Evolutionary conservation across 2,329 filamentous ascomycete species (phyloP).

Genomic region (Leptographium procerum): DNA sequence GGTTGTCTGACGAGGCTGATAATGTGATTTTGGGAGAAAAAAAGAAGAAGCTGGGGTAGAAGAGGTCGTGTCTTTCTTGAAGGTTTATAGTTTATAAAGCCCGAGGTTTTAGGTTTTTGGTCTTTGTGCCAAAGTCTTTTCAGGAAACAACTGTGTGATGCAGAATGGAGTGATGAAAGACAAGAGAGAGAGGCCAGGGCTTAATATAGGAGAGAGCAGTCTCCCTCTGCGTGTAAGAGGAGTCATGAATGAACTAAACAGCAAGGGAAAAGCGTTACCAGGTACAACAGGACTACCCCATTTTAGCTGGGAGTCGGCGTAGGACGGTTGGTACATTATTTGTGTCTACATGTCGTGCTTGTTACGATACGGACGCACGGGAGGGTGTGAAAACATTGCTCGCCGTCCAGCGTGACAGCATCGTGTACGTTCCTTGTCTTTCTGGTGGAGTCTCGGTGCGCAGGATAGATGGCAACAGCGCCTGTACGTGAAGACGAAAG

Average conservation of each 20-base stretch:
- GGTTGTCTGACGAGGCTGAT: neutral
- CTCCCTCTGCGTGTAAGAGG: neutral
- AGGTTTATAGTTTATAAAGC: too few species aligned
- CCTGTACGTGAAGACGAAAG: neutral
- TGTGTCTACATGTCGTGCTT: neutral
- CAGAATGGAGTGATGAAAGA: neutral
- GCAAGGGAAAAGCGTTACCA: neutral
- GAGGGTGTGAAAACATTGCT: conserved; percentile 3
- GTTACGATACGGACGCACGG: neutral
- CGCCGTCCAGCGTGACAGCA: neutral
- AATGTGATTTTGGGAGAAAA: neutral
- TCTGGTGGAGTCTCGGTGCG: neutral
- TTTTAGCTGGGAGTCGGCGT: conserved; percentile 4
- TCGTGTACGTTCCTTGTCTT: neutral
- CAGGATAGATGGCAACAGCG: neutral
- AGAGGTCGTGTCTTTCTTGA: neutral
- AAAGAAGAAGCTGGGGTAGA: neutral
- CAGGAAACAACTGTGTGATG: neutral
- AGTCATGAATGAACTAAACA: neutral
- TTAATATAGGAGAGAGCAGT: conserved; percentile 3
- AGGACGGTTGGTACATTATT: neutral
- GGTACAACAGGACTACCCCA: neutral
- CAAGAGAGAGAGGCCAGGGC: neutral
- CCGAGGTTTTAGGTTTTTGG: neutral
- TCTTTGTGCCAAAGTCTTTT: neutral